These are phyloP conservation scores for Chytriomyces confervae DNA, from an alignment of 192 early-diverging fungal species.

Conservation along the genomic window DNA sequence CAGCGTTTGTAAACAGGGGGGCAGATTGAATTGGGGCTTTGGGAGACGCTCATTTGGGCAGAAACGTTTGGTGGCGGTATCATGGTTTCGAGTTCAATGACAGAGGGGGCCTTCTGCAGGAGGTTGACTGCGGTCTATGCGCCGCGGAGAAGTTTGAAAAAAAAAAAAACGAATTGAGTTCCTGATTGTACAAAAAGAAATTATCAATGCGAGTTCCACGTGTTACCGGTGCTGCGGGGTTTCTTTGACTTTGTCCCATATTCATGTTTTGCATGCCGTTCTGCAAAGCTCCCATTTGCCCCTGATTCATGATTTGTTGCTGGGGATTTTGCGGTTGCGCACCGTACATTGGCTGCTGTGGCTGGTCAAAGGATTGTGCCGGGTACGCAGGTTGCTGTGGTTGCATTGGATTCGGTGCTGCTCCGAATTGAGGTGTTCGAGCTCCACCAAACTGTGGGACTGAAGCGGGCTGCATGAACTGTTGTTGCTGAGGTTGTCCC, in stretches of 20 bases:
- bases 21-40: slow-evolving; percentile 65
- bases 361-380: neutral
- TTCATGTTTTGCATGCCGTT: slow-evolving; percentile 35
- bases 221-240: neutral
- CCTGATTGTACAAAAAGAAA: neutral
- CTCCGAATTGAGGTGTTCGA: slow-evolving; percentile 30
- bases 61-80: slow-evolving; percentile 12
- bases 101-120: slow-evolving; percentile 19
- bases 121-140: slow-evolving; percentile 22
- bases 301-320: neutral
- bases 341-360: slow-evolving; percentile 9
- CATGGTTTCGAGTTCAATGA: slow-evolving; percentile 21
- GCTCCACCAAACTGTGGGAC: slow-evolving; percentile 30
- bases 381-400: neutral
- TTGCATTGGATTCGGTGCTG: neutral
- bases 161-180: neutral
- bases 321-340: neutral
- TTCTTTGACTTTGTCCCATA: slow-evolving; percentile 1
- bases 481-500: slow-evolving; percentile 14
- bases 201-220: neutral
- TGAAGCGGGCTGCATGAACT: slow-evolving; percentile 21
- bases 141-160: neutral
- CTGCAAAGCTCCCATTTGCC: slow-evolving; percentile 18
- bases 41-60: slow-evolving; percentile 47
- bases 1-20: slow-evolving; percentile 83